Base-by-base conservation (phyloP, 257 asterid genomes). In the Nicotiana noctiflora region DNA sequence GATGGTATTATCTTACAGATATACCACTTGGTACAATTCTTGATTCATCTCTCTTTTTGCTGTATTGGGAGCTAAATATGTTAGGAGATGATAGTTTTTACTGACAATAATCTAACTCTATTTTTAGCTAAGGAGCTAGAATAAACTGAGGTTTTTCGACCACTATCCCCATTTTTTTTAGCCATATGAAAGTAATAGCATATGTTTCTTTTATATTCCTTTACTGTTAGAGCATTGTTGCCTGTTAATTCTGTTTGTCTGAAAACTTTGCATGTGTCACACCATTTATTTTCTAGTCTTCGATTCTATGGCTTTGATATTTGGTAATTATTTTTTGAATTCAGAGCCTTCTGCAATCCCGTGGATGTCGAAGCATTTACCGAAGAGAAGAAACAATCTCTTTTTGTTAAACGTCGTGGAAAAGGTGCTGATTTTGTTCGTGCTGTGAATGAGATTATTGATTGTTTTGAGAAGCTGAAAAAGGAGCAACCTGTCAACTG, bases 261-360 rank as follows among this genome's bases (percentile, higher is more conserved):
- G 27, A 37, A 23, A 21, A 44, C 59, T 46, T 72, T 25, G 60
- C 2, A 6, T 25, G 44, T 49, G 9, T 49, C 23, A 2, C 21
- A 31, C 51, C 77, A 18, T 63, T 64, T 65, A 64, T 79, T 77
- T 79, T 64, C 49, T 74, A 2, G 27, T 12, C 49, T 75, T 8
- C 40, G 52, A 6, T 51, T 8, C 37, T 29, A 66, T 23, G 61
- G 80, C 70, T 70, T 76, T 52, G 57, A 37, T 23, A 79, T 57
- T 84, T 77, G 75, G 66, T 62, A 64, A 7, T 37, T 79, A 79
- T 60, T 76, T 46, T 65, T 74, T 67, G 82, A 84, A 75, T 79
- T n/a, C 97, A 95, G 99, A 85, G 99, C 97, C 82, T 93, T 92
- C 85, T 95, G 99, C 89, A 92, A 90, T 88, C 98, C 95, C 82